Percentiles rank a stretch among this genome's conserved stretches.
Evolutionary conservation across 1,139 yeast species (phyloP).

Genomic region (Eremothecium cymbalariae): DNA sequence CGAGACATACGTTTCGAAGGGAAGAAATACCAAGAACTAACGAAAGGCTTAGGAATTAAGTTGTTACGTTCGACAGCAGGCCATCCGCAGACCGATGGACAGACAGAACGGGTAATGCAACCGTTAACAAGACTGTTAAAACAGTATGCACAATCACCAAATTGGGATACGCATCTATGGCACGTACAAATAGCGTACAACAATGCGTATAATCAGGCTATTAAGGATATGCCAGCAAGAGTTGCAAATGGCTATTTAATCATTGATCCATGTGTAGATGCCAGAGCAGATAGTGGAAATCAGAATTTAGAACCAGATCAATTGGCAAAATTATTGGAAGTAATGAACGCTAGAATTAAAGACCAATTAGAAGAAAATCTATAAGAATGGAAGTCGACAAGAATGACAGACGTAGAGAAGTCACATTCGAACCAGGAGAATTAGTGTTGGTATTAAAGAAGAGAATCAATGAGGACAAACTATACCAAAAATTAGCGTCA

Average conservation of each 20-base stretch:
- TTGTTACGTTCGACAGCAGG: slow-evolving; percentile 16
- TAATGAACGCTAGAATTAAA: slow-evolving; percentile 3
- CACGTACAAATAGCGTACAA: slow-evolving; percentile 16
- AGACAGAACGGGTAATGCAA: slow-evolving; percentile 19
- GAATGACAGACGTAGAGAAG: slow-evolving; percentile 6
- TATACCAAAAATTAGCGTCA: slow-evolving; percentile 12
- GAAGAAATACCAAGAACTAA: slow-evolving; percentile 10
- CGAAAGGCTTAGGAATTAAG: slow-evolving; percentile 12
- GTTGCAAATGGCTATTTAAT: slow-evolving; percentile 13
- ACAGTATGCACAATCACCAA: slow-evolving; percentile 7
- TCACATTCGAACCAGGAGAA: slow-evolving; percentile 9
- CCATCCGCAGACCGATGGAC: slow-evolving; percentile 25
- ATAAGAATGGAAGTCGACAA: slow-evolving; percentile 6
- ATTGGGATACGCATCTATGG: slow-evolving; percentile 16
- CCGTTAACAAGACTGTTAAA: slow-evolving; percentile 14
- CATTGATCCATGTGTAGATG: slow-evolving; percentile 8
- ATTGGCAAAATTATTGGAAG: slow-evolving; percentile 5
- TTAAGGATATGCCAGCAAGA: slow-evolving; percentile 11
- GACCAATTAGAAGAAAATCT: slow-evolving; percentile 9
- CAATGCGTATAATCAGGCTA: slow-evolving; percentile 5
- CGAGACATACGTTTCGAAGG: slow-evolving; percentile 13
- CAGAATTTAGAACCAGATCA: slow-evolving; percentile 5
- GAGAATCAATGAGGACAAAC: slow-evolving; percentile 9
- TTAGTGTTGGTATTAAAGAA: slow-evolving; percentile 10
- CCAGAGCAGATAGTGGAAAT: background rate